Conservation (phyloP, 108 stramenopile species). For the Schizochytrium sp. region DNA sequence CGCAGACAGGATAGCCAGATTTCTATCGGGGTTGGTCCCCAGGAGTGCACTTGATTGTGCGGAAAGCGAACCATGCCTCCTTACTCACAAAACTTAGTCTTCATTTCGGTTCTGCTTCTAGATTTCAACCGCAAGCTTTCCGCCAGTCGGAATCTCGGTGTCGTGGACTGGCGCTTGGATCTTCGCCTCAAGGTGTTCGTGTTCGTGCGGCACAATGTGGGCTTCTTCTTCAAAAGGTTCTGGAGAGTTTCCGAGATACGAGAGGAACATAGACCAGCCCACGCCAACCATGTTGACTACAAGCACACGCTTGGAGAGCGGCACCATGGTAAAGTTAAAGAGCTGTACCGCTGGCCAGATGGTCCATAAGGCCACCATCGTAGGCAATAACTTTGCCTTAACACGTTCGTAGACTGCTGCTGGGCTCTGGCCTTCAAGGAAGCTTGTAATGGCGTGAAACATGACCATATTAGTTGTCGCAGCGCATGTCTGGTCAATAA, state of each 20-base stretch:
- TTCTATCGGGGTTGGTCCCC: no score
- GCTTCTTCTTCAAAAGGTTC: background rate
- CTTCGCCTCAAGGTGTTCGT: no score
- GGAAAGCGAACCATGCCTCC: no score
- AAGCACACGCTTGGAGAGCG: slow-evolving; percentile 36
- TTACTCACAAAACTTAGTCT: no score
- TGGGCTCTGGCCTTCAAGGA: background rate
- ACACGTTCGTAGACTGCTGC: background rate
- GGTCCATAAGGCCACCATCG: slow-evolving; percentile 32
- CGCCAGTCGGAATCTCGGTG: no score
- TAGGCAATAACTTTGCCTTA: slow-evolving; percentile 25
- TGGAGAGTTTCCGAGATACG: slow-evolving; percentile 41
- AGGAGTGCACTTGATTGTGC: no score
- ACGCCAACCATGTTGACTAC: slow-evolving; percentile 52
- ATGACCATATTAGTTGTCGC: slow-evolving; percentile 46
- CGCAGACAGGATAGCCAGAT: no score
- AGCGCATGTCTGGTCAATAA: slow-evolving; percentile 34
- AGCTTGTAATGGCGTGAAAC: slow-evolving; percentile 32
- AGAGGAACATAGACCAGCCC: slow-evolving; percentile 44
- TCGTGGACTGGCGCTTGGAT: no score
- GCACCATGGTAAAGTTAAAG: slow-evolving; percentile 39
- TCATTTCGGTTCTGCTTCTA: no score
- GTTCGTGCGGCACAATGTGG: background rate
- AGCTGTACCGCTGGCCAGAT: slow-evolving; percentile 22
- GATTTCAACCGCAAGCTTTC: no score